A percentile compares a stretch with the other conserved stretches of the same genome.
Conservation (phyloP, 2,329 filamentous ascomycete species). For the Drechslerella coelobrocha region DNA sequence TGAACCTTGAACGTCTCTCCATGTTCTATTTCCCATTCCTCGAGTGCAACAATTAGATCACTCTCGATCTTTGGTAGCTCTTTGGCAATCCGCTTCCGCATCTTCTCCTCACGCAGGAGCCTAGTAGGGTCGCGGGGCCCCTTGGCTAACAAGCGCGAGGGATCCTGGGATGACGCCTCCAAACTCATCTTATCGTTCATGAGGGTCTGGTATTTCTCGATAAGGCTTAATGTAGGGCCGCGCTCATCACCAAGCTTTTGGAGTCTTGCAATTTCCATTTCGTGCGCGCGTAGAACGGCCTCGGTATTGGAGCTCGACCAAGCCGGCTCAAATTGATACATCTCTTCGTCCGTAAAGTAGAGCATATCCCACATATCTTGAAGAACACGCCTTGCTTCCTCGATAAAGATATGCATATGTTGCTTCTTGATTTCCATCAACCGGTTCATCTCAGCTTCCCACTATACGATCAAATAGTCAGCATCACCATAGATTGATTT, state of each 20-base stretch:
- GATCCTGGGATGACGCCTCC: conserved; percentile 89
- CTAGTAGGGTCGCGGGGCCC: conserved; percentile 94
- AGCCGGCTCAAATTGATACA: conserved; percentile 95
- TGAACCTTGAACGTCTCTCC: conserved; percentile 91
- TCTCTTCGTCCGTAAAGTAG: conserved; percentile 96
- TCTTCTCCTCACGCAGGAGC: conserved; percentile 93
- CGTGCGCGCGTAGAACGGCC: conserved; percentile 90
- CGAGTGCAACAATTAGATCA: conserved; percentile 81
- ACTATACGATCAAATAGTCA: conserved; percentile 67
- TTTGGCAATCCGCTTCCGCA: conserved; percentile 95
- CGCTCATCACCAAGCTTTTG: conserved; percentile 86
- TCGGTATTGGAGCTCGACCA: conserved; percentile 92
- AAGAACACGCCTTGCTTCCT: conserved; percentile 86
- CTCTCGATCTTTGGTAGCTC: conserved; percentile 89
- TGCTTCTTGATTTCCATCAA: conserved; percentile 93
- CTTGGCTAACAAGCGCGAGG: conserved; percentile 87
- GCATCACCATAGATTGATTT: neutral
- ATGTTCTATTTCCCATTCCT: conserved; percentile 91
- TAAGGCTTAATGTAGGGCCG: conserved; percentile 77
- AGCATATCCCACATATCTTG: conserved; percentile 94
- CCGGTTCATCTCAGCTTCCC: conserved; percentile 84
- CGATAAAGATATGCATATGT: conserved; percentile 93
- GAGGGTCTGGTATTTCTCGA: conserved; percentile 82
- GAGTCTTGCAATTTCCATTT: conserved; percentile 83
- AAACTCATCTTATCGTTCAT: conserved; percentile 87